Evolutionary conservation across 2,329 filamentous ascomycete genomes (phyloP), one percentile per base, ranked within the genome.

Genomic region (Fusarium compactum): DNA sequence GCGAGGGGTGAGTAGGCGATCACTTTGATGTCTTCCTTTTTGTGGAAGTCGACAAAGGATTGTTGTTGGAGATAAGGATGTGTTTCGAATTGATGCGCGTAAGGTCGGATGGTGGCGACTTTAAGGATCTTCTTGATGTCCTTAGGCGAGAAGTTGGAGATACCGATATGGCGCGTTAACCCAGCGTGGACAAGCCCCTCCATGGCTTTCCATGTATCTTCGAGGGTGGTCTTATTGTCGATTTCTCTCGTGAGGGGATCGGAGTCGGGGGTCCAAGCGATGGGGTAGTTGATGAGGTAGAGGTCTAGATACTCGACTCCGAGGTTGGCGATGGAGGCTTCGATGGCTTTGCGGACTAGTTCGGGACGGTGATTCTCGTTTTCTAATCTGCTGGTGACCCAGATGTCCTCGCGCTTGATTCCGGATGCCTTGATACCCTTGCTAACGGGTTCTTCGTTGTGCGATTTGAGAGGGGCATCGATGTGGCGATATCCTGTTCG

Each of bases 381-480:
- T 77, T 78, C 80, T 9, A 80, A 72, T 73, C 81, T 80, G 43
- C 75, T 77, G 7, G 71, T 74, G 6, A 74, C 60, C 73, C 50
- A 80, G 14, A 79, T 69, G 1, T 79, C 75, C 9, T 75, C 68
- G 14, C 79, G 74, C 6, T 69, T 64, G 3, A 80, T 61, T 15
- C 68, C 69, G 1, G 67, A 73, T 6, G 68, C 70, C 14, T 60
- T 78, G 67, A 86, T 86, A 22, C 83, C 85, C 45, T 81, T 73
- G 16, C 85, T 84, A 44, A 86, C 83, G 65, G 85, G 83, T 5
- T 76, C 74, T 67, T 86, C 89, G 74, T 90, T 91, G 74, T 87
- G 87, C 75, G 92, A 92, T 45, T 87, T 87, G 61, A 89, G 83
- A 46, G 79, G 79, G 7, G 86, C 87, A 76, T 86, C 85, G 67